Evolutionary conservation across 768 basidiomycete species (phyloP).

Genomic region (Phylloporus sp.): DNA sequence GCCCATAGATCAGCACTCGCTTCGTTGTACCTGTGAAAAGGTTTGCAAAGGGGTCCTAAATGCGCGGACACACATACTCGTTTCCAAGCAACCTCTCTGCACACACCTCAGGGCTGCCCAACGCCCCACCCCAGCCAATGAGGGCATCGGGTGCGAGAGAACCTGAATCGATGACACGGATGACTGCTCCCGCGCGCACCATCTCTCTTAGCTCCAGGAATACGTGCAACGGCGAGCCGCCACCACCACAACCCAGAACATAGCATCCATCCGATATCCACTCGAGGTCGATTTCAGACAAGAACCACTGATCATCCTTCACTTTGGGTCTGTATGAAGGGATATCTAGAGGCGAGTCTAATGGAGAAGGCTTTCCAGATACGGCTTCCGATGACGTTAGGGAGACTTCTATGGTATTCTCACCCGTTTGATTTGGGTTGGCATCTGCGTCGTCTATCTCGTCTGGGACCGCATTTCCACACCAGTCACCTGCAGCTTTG

Average conservation of each 20-base stretch:
- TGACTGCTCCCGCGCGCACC: conserved; percentile 42
- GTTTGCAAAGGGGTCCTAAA: neutral
- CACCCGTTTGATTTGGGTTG: neutral
- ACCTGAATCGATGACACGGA: conserved; percentile 43
- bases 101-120: conserved; percentile 41
- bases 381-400: conserved; percentile 2
- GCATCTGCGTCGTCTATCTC: conserved; percentile 15
- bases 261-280: conserved; percentile 63
- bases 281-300: conserved; percentile 46
- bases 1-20: conserved; percentile 28
- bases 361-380: conserved; percentile 13
- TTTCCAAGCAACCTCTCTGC: conserved; percentile 35
- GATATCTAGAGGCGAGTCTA: conserved; percentile 23
- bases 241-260: conserved; percentile 59
- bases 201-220: conserved; percentile 50
- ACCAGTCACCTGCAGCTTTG: conserved; percentile 54
- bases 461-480: conserved; percentile 22
- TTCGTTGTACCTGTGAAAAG: conserved; percentile 28
- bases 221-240: conserved; percentile 51
- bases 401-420: neutral
- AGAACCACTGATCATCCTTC: conserved; percentile 38
- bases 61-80: conserved; percentile 24
- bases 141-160: conserved; percentile 40
- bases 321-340: conserved; percentile 36
- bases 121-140: conserved; percentile 37